Percentiles rank a stretch among this genome's conserved stretches.
Conservation (phyloP, 208 protist species). For the Kentomonas sorsogonicus region DNA sequence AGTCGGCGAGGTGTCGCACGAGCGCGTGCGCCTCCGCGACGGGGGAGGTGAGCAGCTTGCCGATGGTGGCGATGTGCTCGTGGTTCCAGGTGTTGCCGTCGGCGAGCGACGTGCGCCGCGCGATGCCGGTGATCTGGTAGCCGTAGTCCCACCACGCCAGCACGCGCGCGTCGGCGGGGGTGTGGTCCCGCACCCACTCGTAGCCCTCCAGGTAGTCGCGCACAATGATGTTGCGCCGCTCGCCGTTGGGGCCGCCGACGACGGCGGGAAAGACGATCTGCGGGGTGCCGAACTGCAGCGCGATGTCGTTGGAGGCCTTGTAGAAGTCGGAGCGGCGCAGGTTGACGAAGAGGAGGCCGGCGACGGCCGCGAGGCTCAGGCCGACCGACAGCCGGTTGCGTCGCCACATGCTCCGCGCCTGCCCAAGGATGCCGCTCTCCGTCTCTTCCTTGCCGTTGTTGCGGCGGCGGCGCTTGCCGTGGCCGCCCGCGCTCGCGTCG, state of each 20-base stretch:
- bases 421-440: neutral
- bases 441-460: neutral
- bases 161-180: constrained; percentile 88
- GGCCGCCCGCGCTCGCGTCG: neutral
- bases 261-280: constrained; percentile 21
- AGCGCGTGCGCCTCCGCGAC: constrained; percentile 90
- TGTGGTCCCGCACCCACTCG: constrained; percentile 95
- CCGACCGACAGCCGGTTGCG: neutral
- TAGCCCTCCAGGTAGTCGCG: constrained; percentile 98
- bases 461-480: neutral
- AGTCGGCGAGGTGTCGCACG: constrained; percentile 94
- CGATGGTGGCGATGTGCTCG: constrained; percentile 97
- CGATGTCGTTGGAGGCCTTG: constrained; percentile 3
- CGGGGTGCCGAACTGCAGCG: constrained; percentile 17
- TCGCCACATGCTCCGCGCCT: neutral
- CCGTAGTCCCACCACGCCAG: constrained; percentile 99
- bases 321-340: constrained; percentile 2
- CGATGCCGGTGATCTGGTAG: constrained; percentile 97
- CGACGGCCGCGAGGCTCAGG: neutral
- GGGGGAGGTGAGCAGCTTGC: constrained; percentile 76
- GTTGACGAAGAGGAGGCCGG: neutral
- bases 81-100: constrained; percentile 99
- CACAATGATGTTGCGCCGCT: constrained; percentile 67
- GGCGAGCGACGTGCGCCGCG: constrained; percentile 93
- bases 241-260: constrained; percentile 22